These are phyloP conservation scores for Alternaria infectoria DNA, from an alignment of 2,329 filamentous ascomycete genomes.

Conservation along the genomic window DNA sequence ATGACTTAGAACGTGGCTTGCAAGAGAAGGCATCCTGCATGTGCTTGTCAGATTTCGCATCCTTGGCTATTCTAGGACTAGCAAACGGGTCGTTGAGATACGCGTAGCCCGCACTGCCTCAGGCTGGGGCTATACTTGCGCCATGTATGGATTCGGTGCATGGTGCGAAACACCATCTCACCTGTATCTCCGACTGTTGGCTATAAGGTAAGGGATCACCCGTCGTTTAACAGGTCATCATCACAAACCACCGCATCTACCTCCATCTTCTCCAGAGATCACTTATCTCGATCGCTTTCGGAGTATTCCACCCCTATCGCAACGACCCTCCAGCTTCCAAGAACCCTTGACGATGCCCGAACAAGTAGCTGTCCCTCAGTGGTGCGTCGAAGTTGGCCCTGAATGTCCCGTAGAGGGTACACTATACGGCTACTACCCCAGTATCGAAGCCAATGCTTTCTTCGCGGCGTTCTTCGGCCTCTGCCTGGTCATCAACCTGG, in stretches of 20 bases:
- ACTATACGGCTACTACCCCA: conserved; percentile 62
- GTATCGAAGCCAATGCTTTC: conserved; percentile 58
- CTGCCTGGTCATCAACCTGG: conserved; percentile 56
- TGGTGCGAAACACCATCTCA: conserved; percentile 7
- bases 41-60: neutral
- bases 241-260: neutral
- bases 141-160: neutral
- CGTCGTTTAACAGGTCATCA: neutral
- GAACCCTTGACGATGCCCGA: neutral
- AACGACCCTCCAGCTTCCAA: conserved; percentile 28
- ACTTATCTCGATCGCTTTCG: neutral
- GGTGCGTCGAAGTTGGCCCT: conserved; percentile 24
- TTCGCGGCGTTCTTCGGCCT: conserved; percentile 60
- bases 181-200: neutral
- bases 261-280: neutral
- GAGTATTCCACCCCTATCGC: neutral
- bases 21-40: neutral
- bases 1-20: neutral
- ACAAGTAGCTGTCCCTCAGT: conserved; percentile 10
- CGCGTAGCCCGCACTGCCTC: conserved; percentile 10
- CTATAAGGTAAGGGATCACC: conserved; percentile 23
- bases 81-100: neutral
- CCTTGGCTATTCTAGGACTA: conserved; percentile 1
- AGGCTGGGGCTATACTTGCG: neutral
- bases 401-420: conserved; percentile 56